A percentile compares a stretch with the other conserved stretches of the same genome.
Evolutionary conservation across 805 yeast species (phyloP).

Genomic region (Metschnikowia lochheadii): DNA sequence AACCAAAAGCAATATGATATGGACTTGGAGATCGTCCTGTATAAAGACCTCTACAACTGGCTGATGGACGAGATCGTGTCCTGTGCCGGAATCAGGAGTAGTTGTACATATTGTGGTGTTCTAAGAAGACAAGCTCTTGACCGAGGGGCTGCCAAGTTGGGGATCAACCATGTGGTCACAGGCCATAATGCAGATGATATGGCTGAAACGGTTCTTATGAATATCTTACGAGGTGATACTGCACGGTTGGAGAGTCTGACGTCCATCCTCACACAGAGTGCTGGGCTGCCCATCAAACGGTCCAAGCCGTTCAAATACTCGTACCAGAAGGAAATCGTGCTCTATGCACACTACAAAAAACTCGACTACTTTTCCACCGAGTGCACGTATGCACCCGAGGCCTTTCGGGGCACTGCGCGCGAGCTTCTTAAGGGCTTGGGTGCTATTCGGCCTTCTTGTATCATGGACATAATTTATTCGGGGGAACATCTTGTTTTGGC

Average conservation of each 20-base stretch:
- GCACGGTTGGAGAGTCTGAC: conserved; percentile 89
- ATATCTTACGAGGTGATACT: conserved; percentile 90
- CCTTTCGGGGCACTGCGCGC: conserved; percentile 96
- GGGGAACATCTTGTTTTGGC: conserved; percentile 81
- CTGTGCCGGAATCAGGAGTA: conserved; percentile 87
- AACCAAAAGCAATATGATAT: conserved; percentile 81
- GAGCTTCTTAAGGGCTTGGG: conserved; percentile 87
- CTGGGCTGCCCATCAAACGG: conserved; percentile 86
- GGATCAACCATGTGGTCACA: conserved; percentile 86
- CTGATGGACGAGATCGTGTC: conserved; percentile 97
- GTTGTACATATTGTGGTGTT: conserved; percentile 98
- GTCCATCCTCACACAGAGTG: conserved; percentile 73
- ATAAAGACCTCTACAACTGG: conserved; percentile 90
- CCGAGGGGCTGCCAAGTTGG: conserved; percentile 86
- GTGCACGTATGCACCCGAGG: conserved; percentile 97
- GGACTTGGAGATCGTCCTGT: conserved; percentile 77
- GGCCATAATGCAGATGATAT: conserved; percentile 99
- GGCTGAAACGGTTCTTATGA: conserved; percentile 98
- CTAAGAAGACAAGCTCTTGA: conserved; percentile 94
- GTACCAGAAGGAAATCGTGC: conserved; percentile 94
- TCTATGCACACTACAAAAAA: conserved; percentile 94
- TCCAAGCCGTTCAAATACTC: conserved; percentile 95
- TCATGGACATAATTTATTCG: conserved; percentile 88
- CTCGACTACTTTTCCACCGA: conserved; percentile 96
- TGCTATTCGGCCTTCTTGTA: conserved; percentile 85